Evolutionary conservation across 2,329 filamentous ascomycete genomes (phyloP).

Genomic region (Dactylella cylindrospora): DNA sequence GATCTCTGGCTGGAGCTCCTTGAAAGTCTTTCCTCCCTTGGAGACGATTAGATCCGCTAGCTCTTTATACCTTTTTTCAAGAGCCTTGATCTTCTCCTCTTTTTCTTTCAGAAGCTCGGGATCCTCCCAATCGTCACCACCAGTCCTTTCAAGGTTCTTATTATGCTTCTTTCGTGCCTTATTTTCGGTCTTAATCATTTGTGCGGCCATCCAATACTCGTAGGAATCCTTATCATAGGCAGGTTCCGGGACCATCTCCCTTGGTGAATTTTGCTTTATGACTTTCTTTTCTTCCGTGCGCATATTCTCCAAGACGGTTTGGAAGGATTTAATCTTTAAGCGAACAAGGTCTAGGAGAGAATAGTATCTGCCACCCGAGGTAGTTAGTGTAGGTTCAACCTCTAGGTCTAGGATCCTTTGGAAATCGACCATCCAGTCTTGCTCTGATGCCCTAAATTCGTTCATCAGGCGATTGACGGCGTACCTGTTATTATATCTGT

Average conservation of each 20-base stretch:
- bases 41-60: constrained; percentile 39
- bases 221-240: constrained; percentile 15
- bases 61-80: constrained; percentile 50
- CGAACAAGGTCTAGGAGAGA: constrained; percentile 19
- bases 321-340: constrained; percentile 6
- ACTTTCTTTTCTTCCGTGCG: constrained; percentile 51
- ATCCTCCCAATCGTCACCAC: constrained; percentile 45
- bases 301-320: constrained; percentile 1
- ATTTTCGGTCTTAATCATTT: constrained; percentile 51
- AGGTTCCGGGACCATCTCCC: constrained; percentile 15
- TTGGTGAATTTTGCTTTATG: constrained; percentile 50
- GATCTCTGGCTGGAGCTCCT: constrained; percentile 63
- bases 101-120: constrained; percentile 45
- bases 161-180: constrained; percentile 47
- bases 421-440: constrained; percentile 3
- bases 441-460: no score
- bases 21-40: constrained; percentile 67
- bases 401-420: not conserved
- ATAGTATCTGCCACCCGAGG: constrained; percentile 46
- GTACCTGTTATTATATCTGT: constrained; percentile 21
- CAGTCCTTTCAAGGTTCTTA: constrained; percentile 20
- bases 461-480: no score
- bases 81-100: constrained; percentile 59
- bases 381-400: constrained; percentile 8
- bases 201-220: constrained; percentile 51